Evolutionary conservation across 2,329 filamentous ascomycete genomes (phyloP), one percentile per base, ranked within the genome.

Genomic region (Alternaria rosae): DNA sequence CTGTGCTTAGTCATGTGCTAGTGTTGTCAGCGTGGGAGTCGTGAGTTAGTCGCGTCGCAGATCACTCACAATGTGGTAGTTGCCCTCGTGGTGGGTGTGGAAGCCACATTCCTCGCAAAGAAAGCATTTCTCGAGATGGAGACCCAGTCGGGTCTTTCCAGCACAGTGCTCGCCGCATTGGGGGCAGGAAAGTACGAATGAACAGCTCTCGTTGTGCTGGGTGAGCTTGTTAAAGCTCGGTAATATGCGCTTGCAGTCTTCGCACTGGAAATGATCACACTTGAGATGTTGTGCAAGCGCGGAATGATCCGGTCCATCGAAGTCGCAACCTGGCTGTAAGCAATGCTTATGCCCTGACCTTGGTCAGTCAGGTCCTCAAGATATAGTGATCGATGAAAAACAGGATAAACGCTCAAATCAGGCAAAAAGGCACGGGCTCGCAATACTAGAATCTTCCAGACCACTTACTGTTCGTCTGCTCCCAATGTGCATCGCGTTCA

Each of bases 401-500:
- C 12, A 21, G 11, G 44, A 30, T 11, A 13, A 30, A 28, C 8
- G n/a, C 25, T 44, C 4, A 13, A 43, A 10, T 1, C 7, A 28
- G 43, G 17, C n/a, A 51, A 9, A 30, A 30, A 15, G 10, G n/a
- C 3, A 3, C 17, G 23, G 17, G 9, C 11, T 13, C 11, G 47
- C 28, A 25, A 38, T 12, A 5, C 10, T 25, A 21, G 13, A 25
- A 38, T n/a, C 3, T 11, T 13, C n/a, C 20, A 23, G n/a, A 13
- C 17, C n/a, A 66, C 67, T 59, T 62, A 75, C 72, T 70, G 9
- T 54, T 70, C 15, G 75, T 76, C 20, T 62, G 67, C 15, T 48
- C 61, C 76, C 76, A 78, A 48, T 78, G 76, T 52, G 65, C 70
- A 47, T 78, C 75, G 12, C 76, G 72, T 61, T 74, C 69, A 9